Conservation (phyloP, 2,329 filamentous ascomycete genomes). For the Hypomyces perniciosus region DNA sequence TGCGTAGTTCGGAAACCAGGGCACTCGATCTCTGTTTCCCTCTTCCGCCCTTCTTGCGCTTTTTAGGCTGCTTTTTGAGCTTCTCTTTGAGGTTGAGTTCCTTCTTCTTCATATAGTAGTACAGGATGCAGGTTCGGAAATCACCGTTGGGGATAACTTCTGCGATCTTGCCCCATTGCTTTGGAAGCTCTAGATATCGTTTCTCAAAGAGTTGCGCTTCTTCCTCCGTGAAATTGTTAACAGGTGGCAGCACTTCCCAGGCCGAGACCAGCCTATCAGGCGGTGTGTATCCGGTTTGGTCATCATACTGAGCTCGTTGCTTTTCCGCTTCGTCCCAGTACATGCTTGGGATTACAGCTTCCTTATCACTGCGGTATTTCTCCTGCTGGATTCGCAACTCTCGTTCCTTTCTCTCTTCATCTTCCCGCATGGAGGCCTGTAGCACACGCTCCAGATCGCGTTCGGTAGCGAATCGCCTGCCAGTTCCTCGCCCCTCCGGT, state of each 20-base stretch:
- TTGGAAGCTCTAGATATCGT: conserved; percentile 67
- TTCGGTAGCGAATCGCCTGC: conserved; percentile 61
- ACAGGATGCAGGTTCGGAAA: conserved; percentile 76
- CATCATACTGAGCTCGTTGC: conserved; percentile 52
- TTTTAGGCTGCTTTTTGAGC: conserved; percentile 57
- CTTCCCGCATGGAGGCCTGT: conserved; percentile 64
- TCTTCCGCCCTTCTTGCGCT: conserved; percentile 49
- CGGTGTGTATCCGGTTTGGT: conserved; percentile 59
- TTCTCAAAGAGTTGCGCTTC: conserved; percentile 68
- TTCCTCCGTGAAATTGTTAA: conserved; percentile 68
- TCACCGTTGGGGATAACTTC: conserved; percentile 60
- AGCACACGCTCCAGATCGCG: conserved; percentile 67
- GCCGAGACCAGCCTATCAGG: conserved; percentile 61
- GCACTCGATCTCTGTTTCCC: conserved; percentile 56
- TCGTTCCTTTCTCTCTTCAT: conserved; percentile 64
- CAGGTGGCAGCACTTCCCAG: conserved; percentile 66
- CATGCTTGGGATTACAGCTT: conserved; percentile 68
- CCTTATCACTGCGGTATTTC: conserved; percentile 68
- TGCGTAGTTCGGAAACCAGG: conserved; percentile 61
- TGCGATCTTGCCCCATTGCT: conserved; percentile 77
- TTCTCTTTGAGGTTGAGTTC: conserved; percentile 71
- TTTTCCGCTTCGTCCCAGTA: conserved; percentile 57
- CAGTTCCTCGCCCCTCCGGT: conserved; percentile 47
- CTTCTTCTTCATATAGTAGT: conserved; percentile 78
- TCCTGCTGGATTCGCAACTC: conserved; percentile 59